Base-by-base conservation (phyloP, 2,329 filamentous ascomycete species). In the Ceratocystis papillata region DNA sequence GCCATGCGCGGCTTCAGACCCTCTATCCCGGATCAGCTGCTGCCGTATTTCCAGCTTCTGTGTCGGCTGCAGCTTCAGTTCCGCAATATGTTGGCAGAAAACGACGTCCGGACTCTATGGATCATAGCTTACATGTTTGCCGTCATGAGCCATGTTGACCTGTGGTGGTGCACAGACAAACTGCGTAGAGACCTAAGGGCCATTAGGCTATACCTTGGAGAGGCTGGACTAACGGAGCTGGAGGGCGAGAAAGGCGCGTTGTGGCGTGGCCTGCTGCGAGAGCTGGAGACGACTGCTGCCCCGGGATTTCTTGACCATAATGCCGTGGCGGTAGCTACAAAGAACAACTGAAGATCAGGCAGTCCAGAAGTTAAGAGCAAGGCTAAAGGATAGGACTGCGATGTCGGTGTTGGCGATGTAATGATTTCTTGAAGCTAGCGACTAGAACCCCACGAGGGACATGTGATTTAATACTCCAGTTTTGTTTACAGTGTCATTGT, bases 61-160 rank as follows among this genome's bases (percentile, higher is more conserved):
- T 69, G 70, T 6, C 66, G 67, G 7, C 62, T 72, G 10, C 70
- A 71, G 7, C 30, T 60, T 3, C 62, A 68, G 48, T 72, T 73
- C 44, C 68, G 70, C 17, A 59, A 66, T 3, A 59, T 70, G 46
- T 25, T 72, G 10, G 68, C 70, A 50, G 33, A 64, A 5, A 66
- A 68, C 5, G 69, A 71, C 45, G 69, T 70, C 53, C 64, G 69
- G 6, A 71, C 70, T 5, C 68, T 71, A 59, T 71, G 72, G 71
- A 60, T 73, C 20, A 62, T 72, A 44, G 69, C 69, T 15, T 72
- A 70, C 22, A 71, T 71, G 68, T 68, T 72, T 22, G 72, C 70
- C 4, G 50, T 73, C 60, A 62, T 71, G 64, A 68, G 69, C 17
- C 69, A 71, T 3, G 69, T 70, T 20, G 66, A 70, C 12, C 45